Percentiles rank a stretch among this genome's conserved stretches.
These are phyloP conservation scores for Penicillium sp. DNA, from an alignment of 2,329 filamentous ascomycete species.

Conservation along the genomic window DNA sequence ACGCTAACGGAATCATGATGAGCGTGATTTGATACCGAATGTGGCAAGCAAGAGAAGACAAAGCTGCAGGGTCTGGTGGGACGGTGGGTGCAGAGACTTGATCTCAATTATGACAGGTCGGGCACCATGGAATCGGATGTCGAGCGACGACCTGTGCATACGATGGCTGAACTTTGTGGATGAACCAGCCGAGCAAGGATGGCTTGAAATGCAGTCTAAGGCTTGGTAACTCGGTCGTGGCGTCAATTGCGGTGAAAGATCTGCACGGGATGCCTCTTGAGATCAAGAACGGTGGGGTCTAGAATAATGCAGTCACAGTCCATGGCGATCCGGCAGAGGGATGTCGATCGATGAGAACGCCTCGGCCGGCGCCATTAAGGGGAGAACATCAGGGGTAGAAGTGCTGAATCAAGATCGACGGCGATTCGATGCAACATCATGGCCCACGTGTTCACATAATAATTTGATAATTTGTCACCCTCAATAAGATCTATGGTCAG, in stretches of 20 bases:
- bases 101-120: slow-evolving; percentile 17
- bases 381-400: background rate
- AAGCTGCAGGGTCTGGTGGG: slow-evolving; percentile 15
- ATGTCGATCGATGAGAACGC: slow-evolving; percentile 11
- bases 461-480: too few relatives aligned
- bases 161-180: slow-evolving; percentile 14
- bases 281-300: slow-evolving; percentile 21
- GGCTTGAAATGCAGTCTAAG: slow-evolving; percentile 1
- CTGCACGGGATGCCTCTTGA: slow-evolving; percentile 15
- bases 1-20: slow-evolving; percentile 9
- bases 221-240: slow-evolving; percentile 9
- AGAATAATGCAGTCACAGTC: background rate
- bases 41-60: slow-evolving; percentile 3
- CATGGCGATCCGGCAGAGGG: slow-evolving; percentile 8
- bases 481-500: background rate
- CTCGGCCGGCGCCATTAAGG: background rate
- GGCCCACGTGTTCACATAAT: too few relatives aligned
- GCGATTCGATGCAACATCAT: too few relatives aligned
- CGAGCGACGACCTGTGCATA: slow-evolving; percentile 9
- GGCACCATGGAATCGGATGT: slow-evolving; percentile 6
- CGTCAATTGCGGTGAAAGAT: slow-evolving; percentile 11
- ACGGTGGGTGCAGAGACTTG: slow-evolving; percentile 1
- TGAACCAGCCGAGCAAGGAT: background rate
- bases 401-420: background rate
- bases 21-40: slow-evolving; percentile 11